Evolutionary conservation across 2,329 filamentous ascomycete genomes (phyloP).

Genomic region (Fusarium xylarioides): DNA sequence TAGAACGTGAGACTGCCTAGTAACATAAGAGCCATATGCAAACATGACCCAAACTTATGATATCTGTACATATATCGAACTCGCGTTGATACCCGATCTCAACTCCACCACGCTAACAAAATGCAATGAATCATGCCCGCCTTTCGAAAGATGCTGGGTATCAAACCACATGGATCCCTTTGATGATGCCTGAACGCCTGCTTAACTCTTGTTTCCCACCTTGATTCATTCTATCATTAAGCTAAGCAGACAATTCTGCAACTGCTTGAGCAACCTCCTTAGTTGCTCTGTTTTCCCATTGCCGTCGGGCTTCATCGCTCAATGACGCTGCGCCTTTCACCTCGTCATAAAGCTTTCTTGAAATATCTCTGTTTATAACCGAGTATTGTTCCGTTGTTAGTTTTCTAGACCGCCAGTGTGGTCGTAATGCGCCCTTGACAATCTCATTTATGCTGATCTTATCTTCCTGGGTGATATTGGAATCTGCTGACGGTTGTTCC

Average conservation of each 20-base stretch:
- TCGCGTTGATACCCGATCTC: conserved; percentile 24
- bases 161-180: conserved; percentile 44
- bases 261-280: conserved; percentile 83
- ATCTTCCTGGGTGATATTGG: conserved; percentile 76
- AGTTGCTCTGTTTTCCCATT: conserved; percentile 79
- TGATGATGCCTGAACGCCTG: conserved; percentile 45
- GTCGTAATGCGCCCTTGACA: conserved; percentile 83
- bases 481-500: conserved; percentile 74
- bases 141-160: conserved; percentile 47
- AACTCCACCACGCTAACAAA: conserved; percentile 44
- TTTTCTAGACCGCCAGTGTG: conserved; percentile 80
- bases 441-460: conserved; percentile 91
- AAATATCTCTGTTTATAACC: conserved; percentile 89
- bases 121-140: conserved; percentile 41
- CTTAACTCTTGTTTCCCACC: conserved; percentile 39
- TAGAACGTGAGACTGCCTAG: conserved; percentile 31
- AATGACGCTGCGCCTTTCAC: conserved; percentile 65
- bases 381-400: conserved; percentile 92
- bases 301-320: conserved; percentile 70
- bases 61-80: conserved; percentile 17
- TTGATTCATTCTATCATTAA: conserved; percentile 47
- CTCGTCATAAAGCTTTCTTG: conserved; percentile 84
- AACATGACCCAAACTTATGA: conserved; percentile 22
- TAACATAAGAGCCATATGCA: conserved; percentile 30
- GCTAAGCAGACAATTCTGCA: conserved; percentile 61